A percentile compares a stretch with the other conserved stretches of the same genome.
Conservation (phyloP, 352 stramenopile genomes). For the Hyaloperonospora arabidopsidis region DNA sequence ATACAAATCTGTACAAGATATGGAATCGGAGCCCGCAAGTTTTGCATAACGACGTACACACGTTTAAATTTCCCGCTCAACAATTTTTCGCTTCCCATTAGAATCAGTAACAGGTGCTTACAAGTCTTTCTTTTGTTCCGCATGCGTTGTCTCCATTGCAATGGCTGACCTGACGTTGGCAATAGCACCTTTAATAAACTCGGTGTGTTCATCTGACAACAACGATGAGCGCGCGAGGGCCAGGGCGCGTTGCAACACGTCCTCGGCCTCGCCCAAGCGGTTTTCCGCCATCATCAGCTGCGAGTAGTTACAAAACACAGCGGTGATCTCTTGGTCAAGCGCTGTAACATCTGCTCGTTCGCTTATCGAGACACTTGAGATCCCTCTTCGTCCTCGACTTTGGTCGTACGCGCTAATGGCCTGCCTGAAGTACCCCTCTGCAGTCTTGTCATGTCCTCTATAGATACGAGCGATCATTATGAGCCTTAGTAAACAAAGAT, state of each 20-base stretch:
- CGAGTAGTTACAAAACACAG: constrained; percentile 35
- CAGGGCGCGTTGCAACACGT: constrained; percentile 20
- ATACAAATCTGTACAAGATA: too few relatives aligned
- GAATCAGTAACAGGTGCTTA: too few relatives aligned
- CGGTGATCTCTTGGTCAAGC: constrained; percentile 30
- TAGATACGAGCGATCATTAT: neutral
- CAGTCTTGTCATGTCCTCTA: constrained; percentile 18
- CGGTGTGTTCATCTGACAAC: constrained; percentile 19
- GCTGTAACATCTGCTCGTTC: constrained; percentile 21
- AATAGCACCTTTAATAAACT: constrained; percentile 22
- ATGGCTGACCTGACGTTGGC: constrained; percentile 11
- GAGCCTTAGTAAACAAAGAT: neutral
- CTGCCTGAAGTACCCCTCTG: constrained; percentile 32
- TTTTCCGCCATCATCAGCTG: constrained; percentile 23
- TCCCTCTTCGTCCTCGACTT: constrained; percentile 21
- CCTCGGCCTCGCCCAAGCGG: constrained; percentile 23
- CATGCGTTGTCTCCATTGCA: constrained; percentile 4
- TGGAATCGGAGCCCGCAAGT: too few relatives aligned
- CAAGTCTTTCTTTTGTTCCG: too few relatives aligned
- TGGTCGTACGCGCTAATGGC: constrained; percentile 27
- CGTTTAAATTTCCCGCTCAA: too few relatives aligned
- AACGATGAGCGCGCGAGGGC: constrained; percentile 19
- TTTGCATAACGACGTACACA: too few relatives aligned
- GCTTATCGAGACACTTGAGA: constrained; percentile 20
- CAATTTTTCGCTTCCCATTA: too few relatives aligned